Base-by-base conservation (phyloP, 805 yeast species). In the Ogataea pini region DNA sequence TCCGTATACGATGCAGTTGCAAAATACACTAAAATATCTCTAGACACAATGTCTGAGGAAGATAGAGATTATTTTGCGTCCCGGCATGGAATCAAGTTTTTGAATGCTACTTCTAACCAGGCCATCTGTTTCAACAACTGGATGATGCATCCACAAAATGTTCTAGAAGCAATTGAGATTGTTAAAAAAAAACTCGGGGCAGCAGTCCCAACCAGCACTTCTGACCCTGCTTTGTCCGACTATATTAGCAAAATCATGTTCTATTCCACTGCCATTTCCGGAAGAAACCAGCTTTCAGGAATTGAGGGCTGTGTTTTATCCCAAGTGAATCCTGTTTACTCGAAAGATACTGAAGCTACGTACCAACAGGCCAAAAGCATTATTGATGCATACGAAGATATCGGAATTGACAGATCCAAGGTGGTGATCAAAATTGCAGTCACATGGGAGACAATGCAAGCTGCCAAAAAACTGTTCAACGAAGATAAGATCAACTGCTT, bases 351-450 rank as follows among this genome's bases (percentile, higher is more conserved):
- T 1, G 63, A 56, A n/a, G 59, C 50, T 18, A 58, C 64, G 7
- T 56, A 56, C 36, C 47, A 46, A 2, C 54, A 61, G 27, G 72
- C 70, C 7, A 49, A 45, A 22, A 52, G 37, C 2, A 57, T 67
- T 38, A 67, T 68, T 36, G 51, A 47, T 1, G 71, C 69, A 7
- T 69, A 61, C 45, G 65, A 60, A 34, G 64, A 59, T 13, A 27
- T 68, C 5, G 72, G 71, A 3, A 64, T 69, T 20, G 59, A 63
- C 38, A 59, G 56, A 42, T 53, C 57, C 17, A 55, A 51, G 39
- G 68, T 69, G 29, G 62, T 69, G 44, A 67, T 69, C 54, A 69
- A 69, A 49, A 51, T 69, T 41, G 69, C 71, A 22, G 57, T 69
- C 41, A 60, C 69, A n/a, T 68, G 60, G 62, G 69, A 63, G 49